These are phyloP conservation scores for Chloranthus sessilifolius DNA, from an alignment of 164 flowering plant genomes.

Conservation along the genomic window DNA sequence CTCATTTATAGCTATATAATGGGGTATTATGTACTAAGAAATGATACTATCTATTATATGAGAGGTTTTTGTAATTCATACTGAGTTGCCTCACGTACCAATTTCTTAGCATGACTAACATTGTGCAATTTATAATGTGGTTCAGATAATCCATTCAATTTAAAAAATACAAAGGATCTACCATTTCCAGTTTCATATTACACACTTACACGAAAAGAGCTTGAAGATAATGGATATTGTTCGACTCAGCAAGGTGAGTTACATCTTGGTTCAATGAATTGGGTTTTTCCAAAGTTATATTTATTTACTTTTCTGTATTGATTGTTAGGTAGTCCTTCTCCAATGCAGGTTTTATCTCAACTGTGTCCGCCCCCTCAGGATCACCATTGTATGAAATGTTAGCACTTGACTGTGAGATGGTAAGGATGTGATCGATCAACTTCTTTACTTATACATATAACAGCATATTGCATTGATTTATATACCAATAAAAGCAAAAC, in stretches of 20 bases:
- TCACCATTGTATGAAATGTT: conserved; percentile 51
- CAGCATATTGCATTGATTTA: too few species aligned
- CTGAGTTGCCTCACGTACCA: too few species aligned
- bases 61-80: too few species aligned
- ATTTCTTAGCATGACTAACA: too few species aligned
- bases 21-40: too few species aligned
- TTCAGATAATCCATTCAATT: conserved; percentile 12
- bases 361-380: conserved; percentile 70
- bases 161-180: conserved; percentile 29
- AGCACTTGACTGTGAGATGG: conserved; percentile 99
- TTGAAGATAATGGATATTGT: conserved; percentile 85
- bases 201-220: conserved; percentile 67
- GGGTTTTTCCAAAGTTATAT: neutral
- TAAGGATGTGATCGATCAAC: conserved; percentile 21
- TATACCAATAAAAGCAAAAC: too few species aligned
- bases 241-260: conserved; percentile 46
- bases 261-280: neutral
- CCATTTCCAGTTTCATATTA: conserved; percentile 88
- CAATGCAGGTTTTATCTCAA: conserved; percentile 60
- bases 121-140: neutral
- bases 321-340: neutral
- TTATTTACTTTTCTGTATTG: conserved; percentile 2
- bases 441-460: neutral
- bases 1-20: neutral
- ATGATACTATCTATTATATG: too few species aligned